Evolutionary conservation across 176 grass and related monocot genomes (phyloP).

Genomic region (Paspalum vaginatum): DNA sequence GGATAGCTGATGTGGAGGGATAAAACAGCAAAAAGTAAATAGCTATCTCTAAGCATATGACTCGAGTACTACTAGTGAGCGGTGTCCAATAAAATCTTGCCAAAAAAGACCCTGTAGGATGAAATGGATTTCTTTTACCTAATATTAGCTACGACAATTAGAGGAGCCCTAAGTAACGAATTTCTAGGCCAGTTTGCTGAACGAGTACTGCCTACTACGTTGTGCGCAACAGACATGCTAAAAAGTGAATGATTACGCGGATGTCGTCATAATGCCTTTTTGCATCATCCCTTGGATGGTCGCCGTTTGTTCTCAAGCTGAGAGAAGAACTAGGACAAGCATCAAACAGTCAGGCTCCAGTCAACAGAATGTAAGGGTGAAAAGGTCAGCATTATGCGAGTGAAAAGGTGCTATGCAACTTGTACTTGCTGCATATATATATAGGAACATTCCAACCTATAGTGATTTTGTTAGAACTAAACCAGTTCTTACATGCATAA

Average conservation of each 20-base stretch:
- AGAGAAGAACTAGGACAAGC: neutral
- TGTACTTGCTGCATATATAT: neutral
- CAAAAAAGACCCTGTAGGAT: too few relatives aligned
- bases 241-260: neutral
- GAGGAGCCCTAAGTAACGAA: too few relatives aligned
- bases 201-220: too few relatives aligned
- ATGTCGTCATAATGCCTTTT: constrained; percentile 23
- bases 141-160: too few relatives aligned
- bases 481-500: neutral
- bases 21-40: too few relatives aligned
- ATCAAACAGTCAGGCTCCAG: neutral
- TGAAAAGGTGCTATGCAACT: neutral
- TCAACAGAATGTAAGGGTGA: neutral
- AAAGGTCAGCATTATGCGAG: neutral
- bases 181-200: neutral
- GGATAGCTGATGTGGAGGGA: too few relatives aligned
- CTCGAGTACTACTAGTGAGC: too few relatives aligned
- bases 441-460: neutral
- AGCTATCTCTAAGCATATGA: too few relatives aligned
- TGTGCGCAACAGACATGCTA: neutral
- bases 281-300: neutral
- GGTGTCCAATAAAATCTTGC: too few relatives aligned
- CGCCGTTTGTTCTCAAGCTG: neutral
- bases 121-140: too few relatives aligned
- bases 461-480: neutral